phyloP scores from a whole-genome alignment of 2,329 filamentous ascomycete genomes.

The Blumeria hordei region DNA sequence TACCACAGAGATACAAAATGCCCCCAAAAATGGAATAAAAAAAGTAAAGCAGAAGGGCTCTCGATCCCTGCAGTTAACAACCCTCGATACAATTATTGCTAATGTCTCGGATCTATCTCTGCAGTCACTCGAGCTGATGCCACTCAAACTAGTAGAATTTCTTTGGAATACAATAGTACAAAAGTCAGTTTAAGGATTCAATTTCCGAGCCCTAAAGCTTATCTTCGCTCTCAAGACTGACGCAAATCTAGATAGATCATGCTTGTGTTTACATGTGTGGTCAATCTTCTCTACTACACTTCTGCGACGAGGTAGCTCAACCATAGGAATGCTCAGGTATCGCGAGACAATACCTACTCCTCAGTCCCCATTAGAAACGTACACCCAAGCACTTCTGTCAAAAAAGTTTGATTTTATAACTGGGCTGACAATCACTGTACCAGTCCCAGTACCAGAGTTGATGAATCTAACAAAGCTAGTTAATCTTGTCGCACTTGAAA shows the following conservation, averaged over 20 bases:
- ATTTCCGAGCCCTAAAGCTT: not conserved
- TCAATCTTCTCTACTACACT: constrained; percentile 11
- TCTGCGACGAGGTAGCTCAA: constrained; percentile 3
- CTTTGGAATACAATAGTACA: constrained; percentile 9
- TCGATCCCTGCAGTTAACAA: constrained; percentile 8
- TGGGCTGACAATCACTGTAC: constrained; percentile 12
- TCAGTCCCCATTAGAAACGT: constrained; percentile 8
- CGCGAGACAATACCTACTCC: constrained; percentile 8
- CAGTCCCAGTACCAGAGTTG: constrained; percentile 9
- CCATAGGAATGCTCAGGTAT: constrained; percentile 9
- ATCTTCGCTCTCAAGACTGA: not conserved
- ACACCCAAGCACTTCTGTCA: constrained; percentile 11
- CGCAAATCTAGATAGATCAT: constrained; percentile 5
- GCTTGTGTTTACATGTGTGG: constrained; percentile 12
- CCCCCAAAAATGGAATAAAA: not conserved
- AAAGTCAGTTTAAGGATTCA: constrained; percentile 5
- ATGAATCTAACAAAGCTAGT: constrained; percentile 12
- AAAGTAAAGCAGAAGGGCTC: constrained; percentile 4
- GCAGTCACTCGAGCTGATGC: constrained; percentile 8
- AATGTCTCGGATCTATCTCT: constrained; percentile 8
- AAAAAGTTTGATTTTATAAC: constrained; percentile 13
- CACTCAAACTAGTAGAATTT: constrained; percentile 4
- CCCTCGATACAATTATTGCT: constrained; percentile 8
- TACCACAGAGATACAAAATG: constrained; percentile 4
- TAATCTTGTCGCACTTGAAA: constrained; percentile 14